A percentile compares a stretch with the other conserved stretches of the same genome.
These are phyloP conservation scores for Yarrowia bubula DNA, from an alignment of 805 yeast species.

Conservation along the genomic window DNA sequence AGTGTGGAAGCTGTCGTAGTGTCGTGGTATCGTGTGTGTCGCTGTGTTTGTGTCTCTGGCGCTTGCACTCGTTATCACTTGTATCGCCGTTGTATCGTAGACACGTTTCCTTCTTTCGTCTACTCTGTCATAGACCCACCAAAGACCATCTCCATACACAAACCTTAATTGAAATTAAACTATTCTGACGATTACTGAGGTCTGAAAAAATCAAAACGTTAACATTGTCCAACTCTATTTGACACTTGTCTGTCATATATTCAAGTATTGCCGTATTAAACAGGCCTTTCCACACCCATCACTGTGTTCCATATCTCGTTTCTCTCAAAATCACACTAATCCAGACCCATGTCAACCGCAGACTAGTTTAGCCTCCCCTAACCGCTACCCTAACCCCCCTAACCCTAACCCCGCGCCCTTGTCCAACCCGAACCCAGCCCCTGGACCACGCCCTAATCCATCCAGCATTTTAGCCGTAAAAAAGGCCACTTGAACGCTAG, in stretches of 20 bases:
- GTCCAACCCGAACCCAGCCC: background rate
- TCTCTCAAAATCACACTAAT: too few species aligned
- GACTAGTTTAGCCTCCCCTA: background rate
- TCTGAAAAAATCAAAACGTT: constrained; percentile 1
- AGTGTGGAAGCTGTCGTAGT: background rate
- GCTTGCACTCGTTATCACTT: background rate
- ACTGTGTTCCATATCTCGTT: too few species aligned
- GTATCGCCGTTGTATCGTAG: too few species aligned
- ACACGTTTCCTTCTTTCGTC: too few species aligned
- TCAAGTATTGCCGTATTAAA: too few species aligned
- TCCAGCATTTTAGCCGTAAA: too few species aligned
- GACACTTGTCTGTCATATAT: too few species aligned
- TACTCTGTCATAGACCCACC: background rate
- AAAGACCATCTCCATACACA: background rate
- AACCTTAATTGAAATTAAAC: background rate
- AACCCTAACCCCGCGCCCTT: background rate
- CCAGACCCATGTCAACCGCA: background rate
- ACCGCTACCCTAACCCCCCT: background rate
- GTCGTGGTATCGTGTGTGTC: background rate
- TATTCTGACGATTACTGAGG: constrained; percentile 11
- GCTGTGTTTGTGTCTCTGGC: background rate
- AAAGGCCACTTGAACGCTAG: too few species aligned
- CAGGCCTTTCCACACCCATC: too few species aligned
- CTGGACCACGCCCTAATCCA: background rate
- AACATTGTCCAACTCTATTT: background rate